These are phyloP conservation scores for Passiflora organensis DNA, from an alignment of 345 rosid genomes.

Conservation along the genomic window DNA sequence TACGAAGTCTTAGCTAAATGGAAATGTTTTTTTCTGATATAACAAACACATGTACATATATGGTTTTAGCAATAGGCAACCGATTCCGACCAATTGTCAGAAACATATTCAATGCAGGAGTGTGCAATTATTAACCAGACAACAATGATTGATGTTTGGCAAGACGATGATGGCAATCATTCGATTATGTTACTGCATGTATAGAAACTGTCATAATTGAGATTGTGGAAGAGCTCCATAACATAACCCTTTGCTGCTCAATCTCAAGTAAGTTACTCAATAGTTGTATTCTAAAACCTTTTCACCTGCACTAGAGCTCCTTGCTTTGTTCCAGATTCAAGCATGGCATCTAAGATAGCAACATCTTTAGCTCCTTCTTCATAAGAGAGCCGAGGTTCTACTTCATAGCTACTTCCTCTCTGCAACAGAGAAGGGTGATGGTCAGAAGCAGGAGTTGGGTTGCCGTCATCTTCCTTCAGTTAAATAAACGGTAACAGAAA, in stretches of 20 bases:
- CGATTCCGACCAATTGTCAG: neutral
- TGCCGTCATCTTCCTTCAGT: neutral
- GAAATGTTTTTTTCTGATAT: too few relatives aligned
- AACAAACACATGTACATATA: too few relatives aligned
- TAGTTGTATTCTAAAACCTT: constrained; percentile 11
- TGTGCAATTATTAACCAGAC: neutral
- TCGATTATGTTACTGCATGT: too few relatives aligned
- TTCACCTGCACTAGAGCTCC: constrained; percentile 60
- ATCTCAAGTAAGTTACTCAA: neutral
- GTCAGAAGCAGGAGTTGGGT: neutral
- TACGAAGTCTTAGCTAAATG: too few relatives aligned
- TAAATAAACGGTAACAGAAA: neutral
- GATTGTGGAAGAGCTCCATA: neutral
- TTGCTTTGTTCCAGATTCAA: constrained; percentile 65
- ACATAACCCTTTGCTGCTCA: neutral
- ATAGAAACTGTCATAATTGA: too few relatives aligned
- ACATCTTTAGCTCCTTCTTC: constrained; percentile 90
- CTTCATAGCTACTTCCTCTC: constrained; percentile 41
- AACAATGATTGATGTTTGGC: neutral
- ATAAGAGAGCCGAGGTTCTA: constrained; percentile 66
- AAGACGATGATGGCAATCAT: neutral
- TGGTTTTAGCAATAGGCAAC: too few relatives aligned
- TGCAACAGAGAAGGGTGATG: constrained; percentile 20
- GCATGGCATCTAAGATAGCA: constrained; percentile 88
- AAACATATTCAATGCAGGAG: neutral